phyloP scores from a whole-genome alignment of 345 rosid species.

The Cochlearia excelsa region DNA sequence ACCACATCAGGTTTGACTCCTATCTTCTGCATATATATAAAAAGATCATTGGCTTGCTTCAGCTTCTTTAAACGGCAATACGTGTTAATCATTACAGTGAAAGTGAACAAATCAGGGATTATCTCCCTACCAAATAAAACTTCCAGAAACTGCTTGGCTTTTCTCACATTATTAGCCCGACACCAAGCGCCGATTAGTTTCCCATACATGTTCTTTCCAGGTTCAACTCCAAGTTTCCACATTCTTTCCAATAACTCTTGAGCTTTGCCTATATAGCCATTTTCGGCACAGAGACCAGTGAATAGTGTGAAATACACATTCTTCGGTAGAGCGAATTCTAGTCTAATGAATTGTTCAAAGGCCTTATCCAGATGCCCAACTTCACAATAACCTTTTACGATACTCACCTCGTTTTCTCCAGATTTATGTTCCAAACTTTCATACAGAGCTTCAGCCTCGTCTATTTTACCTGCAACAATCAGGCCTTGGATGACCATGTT shows the following conservation, averaged over 20 bases:
- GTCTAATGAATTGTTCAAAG: constrained; percentile 39
- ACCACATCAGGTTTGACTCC: constrained; percentile 58
- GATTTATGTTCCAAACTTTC: constrained; percentile 37
- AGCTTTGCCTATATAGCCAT: constrained; percentile 43
- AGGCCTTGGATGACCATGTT: constrained; percentile 66
- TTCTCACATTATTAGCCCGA: constrained; percentile 43
- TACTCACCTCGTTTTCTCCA: constrained; percentile 40
- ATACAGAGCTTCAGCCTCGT: constrained; percentile 57
- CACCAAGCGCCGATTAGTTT: constrained; percentile 52
- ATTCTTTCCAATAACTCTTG: constrained; percentile 41
- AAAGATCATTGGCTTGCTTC: constrained; percentile 43
- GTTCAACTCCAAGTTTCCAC: constrained; percentile 42
- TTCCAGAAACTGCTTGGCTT: constrained; percentile 42
- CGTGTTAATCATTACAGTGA: constrained; percentile 59
- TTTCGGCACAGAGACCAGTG: constrained; percentile 39
- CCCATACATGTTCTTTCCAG: constrained; percentile 43
- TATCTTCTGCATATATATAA: constrained; percentile 51
- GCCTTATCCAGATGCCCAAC: constrained; percentile 47
- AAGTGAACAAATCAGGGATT: constrained; percentile 50
- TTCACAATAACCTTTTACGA: constrained; percentile 56
- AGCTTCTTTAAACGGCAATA: constrained; percentile 46
- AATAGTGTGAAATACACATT: constrained; percentile 51
- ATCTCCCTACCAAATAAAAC: constrained; percentile 35
- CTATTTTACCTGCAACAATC: constrained; percentile 53
- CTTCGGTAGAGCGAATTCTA: constrained; percentile 41